Evolutionary conservation across 2,329 filamentous ascomycete species (phyloP), one percentile per base, ranked within the genome.

Genomic region (Fusarium haematococcum): DNA sequence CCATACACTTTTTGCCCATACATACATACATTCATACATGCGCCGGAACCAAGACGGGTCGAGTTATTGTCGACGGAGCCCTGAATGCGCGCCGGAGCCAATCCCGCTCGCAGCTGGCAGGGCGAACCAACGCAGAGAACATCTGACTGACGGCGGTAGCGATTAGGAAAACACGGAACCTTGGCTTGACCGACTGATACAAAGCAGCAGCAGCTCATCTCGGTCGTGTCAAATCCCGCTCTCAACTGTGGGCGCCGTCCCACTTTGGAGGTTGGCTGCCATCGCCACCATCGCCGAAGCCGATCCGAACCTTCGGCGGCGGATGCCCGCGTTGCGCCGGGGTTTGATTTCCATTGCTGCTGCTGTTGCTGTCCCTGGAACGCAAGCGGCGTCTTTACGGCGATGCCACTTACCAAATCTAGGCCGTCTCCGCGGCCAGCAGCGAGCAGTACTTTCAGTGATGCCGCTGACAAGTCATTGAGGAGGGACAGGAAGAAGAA

Each of bases 331-430:
- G n/a, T 13, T 63, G 60, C 65, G 62, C 63, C 32, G 41, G 64
- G 27, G 13, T 45, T 60, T 33, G 27, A 27, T 62, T 27, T 68
- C 39, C 33, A 52, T 52, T 52, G 48, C 25, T 52, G 48, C n/a
- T 52, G 25, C 48, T 52, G 25, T n/a, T 52, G 48, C 6, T 32
- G 48, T 52, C 48, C 27, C 27, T 30, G 9, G 48, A 68, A 45
- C 59, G 32, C 48, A 68, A 66, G 30, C 35, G 30, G 50, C 50
- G 27, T 10, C 18, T 54, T 20, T 33, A 33, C 50, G 50, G 61
- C 30, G n/a, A 78, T 78, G 76, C 76, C 76, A 69, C 67, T 78
- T 52, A 76, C 64, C 58, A 78, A 78, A 45, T 14, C 67, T 39
- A 76, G 73, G 65, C 76, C 76, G 57, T 77, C 74, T 41, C 63